A percentile compares a stretch with the other conserved stretches of the same genome.
Conservation (phyloP, 345 rosid species). For the Pseudoturritis turrita region DNA sequence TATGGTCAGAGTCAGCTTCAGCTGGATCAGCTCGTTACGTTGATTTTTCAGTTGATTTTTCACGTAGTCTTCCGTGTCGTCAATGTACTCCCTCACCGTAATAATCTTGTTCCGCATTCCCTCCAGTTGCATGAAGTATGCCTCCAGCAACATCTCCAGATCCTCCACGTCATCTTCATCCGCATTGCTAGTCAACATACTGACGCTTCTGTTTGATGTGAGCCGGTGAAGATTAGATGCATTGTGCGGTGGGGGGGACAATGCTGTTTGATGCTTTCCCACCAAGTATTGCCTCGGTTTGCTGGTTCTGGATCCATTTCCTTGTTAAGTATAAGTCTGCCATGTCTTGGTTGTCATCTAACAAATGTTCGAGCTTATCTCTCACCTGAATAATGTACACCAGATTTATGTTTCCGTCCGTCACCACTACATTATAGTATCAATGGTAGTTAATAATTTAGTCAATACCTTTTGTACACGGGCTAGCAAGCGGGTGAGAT, state of each 20-base stretch:
- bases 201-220: slow-evolving; percentile 58
- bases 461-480: slow-evolving; percentile 78
- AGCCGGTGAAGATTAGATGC: slow-evolving; percentile 38
- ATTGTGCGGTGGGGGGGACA: slow-evolving; percentile 26
- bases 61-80: slow-evolving; percentile 92
- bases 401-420: no score
- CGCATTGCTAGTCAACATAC: slow-evolving; percentile 50
- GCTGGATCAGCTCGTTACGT: slow-evolving; percentile 87
- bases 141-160: slow-evolving; percentile 89
- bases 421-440: background rate
- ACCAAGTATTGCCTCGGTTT: slow-evolving; percentile 50
- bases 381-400: slow-evolving; percentile 51
- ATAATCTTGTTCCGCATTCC: slow-evolving; percentile 91
- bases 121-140: slow-evolving; percentile 93
- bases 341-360: slow-evolving; percentile 93
- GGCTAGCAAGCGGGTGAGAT: slow-evolving; percentile 81
- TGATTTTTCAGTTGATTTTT: slow-evolving; percentile 88
- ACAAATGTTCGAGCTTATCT: slow-evolving; percentile 80
- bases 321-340: slow-evolving; percentile 78
- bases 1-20: slow-evolving; percentile 70
- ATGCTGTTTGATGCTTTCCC: slow-evolving; percentile 43
- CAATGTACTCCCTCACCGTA: slow-evolving; percentile 90
- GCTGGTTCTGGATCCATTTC: slow-evolving; percentile 77
- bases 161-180: slow-evolving; percentile 78
- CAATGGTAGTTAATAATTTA: background rate